These are phyloP conservation scores for Suhomyces faveliae DNA, from an alignment of 805 yeast species.

Conservation along the genomic window DNA sequence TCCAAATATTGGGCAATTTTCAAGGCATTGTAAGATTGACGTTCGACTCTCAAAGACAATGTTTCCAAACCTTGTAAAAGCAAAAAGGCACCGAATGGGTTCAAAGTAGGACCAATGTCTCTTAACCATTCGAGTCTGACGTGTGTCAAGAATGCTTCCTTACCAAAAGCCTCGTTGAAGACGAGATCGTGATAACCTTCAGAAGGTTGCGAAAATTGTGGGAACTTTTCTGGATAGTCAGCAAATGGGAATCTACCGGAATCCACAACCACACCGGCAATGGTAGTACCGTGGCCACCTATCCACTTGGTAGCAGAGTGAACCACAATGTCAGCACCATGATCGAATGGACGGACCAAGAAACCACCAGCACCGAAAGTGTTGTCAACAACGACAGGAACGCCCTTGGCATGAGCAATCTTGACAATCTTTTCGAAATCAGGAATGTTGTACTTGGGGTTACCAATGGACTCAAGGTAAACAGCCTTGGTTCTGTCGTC, in stretches of 20 bases:
- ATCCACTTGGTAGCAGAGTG: slow-evolving; percentile 98
- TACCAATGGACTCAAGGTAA: slow-evolving; percentile 87
- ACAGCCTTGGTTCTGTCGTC: slow-evolving; percentile 88
- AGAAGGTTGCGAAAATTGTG: slow-evolving; percentile 87
- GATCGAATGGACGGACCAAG: slow-evolving; percentile 77
- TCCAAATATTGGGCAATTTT: slow-evolving; percentile 77
- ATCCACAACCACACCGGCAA: slow-evolving; percentile 89
- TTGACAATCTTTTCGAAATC: slow-evolving; percentile 77
- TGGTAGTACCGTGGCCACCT: slow-evolving; percentile 94
- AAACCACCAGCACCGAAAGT: slow-evolving; percentile 97
- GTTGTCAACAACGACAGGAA: slow-evolving; percentile 91
- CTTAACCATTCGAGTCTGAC: slow-evolving; percentile 82
- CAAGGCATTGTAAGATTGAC: slow-evolving; percentile 83
- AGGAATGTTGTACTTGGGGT: slow-evolving; percentile 90
- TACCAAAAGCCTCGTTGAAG: slow-evolving; percentile 78
- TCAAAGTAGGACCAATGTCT: slow-evolving; percentile 87
- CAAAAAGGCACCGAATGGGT: slow-evolving; percentile 86
- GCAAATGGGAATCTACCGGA: slow-evolving; percentile 93
- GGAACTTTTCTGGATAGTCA: slow-evolving; percentile 80
- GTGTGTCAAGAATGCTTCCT: slow-evolving; percentile 74
- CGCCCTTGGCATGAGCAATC: slow-evolving; percentile 81
- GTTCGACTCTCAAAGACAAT: slow-evolving; percentile 86
- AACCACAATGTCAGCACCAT: slow-evolving; percentile 88
- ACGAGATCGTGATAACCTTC: slow-evolving; percentile 92
- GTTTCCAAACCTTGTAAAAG: slow-evolving; percentile 93